Conservation (phyloP, 2,329 filamentous ascomycete genomes). For the Geosmithia flava region DNA sequence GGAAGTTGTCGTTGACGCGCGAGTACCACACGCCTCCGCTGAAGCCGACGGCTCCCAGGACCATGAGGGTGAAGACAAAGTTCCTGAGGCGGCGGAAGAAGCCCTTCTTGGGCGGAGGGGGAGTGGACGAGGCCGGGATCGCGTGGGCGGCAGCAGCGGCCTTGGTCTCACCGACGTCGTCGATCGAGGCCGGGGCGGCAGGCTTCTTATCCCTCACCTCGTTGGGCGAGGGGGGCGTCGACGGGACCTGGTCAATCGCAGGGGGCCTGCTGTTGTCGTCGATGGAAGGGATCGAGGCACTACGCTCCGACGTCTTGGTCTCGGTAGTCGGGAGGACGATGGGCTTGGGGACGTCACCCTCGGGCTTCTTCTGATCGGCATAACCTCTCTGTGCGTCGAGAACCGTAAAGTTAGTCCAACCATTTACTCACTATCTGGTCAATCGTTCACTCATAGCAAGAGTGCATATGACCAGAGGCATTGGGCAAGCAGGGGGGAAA, state of each 20-base stretch:
- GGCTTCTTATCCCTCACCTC: conserved; percentile 15
- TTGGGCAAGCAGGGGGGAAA: too few relatives aligned
- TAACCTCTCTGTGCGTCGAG: conserved; percentile 36
- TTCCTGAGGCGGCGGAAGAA: conserved; percentile 62
- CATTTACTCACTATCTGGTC: too few relatives aligned
- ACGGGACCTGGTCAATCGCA: conserved; percentile 19
- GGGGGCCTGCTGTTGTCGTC: conserved; percentile 23
- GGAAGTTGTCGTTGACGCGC: conserved; percentile 90
- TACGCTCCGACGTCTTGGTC: conserved; percentile 35
- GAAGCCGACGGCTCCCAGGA: conserved; percentile 70
- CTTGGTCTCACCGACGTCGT: conserved; percentile 9
- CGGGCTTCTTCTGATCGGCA: conserved; percentile 37
- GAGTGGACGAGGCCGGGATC: conserved; percentile 19
- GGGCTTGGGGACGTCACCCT: conserved; percentile 33
- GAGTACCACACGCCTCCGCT: conserved; percentile 87
- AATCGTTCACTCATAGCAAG: too few relatives aligned
- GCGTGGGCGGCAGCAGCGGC: conserved; percentile 2
- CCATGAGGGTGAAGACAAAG: conserved; percentile 62
- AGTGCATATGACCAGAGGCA: too few relatives aligned
- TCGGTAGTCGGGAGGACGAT: conserved; percentile 41
- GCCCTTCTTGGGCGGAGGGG: conserved; percentile 41
- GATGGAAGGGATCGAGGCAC: conserved; percentile 20
- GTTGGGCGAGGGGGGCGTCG: conserved; percentile 22
- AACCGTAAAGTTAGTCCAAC: not conserved
- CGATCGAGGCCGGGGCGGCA: conserved; percentile 6